Evolutionary conservation across 192 early-diverging fungal genomes (phyloP).

Genomic region (Dissophora globulifera): DNA sequence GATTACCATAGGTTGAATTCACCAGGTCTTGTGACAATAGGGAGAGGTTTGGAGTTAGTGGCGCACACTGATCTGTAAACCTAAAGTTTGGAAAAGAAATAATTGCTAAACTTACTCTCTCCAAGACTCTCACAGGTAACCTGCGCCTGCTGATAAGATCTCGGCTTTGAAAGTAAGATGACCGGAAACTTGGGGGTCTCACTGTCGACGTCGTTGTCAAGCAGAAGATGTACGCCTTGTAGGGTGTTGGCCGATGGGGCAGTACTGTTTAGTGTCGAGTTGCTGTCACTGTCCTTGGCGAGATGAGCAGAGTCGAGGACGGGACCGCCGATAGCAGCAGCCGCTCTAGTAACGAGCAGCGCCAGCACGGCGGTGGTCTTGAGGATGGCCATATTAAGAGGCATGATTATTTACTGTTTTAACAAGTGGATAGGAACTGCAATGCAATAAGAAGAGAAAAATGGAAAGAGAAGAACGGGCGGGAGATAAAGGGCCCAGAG

Average conservation of each 20-base stretch:
- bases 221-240: conserved; percentile 24
- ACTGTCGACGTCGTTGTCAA: conserved; percentile 38
- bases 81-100: no score
- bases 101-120: conserved; percentile 30
- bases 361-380: neutral
- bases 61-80: no score
- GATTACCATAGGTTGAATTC: neutral
- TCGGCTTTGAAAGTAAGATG: conserved; percentile 26
- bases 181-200: conserved; percentile 19
- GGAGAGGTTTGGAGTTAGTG: neutral
- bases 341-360: neutral
- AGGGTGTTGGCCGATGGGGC: conserved; percentile 22
- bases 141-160: conserved; percentile 3
- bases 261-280: neutral
- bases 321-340: neutral
- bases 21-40: neutral
- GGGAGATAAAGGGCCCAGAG: no score
- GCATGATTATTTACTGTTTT: no score
- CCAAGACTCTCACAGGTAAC: conserved; percentile 3
- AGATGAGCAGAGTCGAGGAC: neutral
- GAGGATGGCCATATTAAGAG: neutral
- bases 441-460: no score
- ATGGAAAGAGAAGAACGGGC: no score
- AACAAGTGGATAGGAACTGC: no score
- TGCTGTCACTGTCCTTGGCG: neutral